Evolutionary conservation across 2,329 filamentous ascomycete genomes (phyloP).

Genomic region (Xylariaceae sp.): DNA sequence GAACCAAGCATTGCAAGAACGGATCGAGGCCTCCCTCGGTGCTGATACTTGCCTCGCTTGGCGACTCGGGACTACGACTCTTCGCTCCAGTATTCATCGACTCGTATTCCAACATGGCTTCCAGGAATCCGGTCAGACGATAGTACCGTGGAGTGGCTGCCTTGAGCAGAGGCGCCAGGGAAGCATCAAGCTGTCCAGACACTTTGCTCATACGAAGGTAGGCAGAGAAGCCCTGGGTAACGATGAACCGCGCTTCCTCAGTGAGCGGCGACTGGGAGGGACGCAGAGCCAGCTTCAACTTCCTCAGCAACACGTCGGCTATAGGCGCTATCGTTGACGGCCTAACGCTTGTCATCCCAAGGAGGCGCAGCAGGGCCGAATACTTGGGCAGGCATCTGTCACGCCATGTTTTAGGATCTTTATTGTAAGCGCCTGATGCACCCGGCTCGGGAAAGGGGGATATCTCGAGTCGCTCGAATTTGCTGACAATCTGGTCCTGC

Average conservation of each 20-base stretch:
- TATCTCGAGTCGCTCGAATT: conserved; percentile 60
- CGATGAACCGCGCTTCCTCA: conserved; percentile 65
- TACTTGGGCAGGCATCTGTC: conserved; percentile 62
- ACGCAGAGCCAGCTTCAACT: conserved; percentile 59
- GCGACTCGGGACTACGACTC: conserved; percentile 25
- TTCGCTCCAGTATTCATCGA: conserved; percentile 20
- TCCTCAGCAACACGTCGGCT: conserved; percentile 58
- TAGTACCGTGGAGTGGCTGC: conserved; percentile 62
- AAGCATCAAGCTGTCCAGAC: conserved; percentile 51
- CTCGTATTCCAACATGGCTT: conserved; percentile 56
- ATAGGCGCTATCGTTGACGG: conserved; percentile 63
- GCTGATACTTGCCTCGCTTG: conserved; percentile 34
- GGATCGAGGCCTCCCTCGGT: conserved; percentile 53
- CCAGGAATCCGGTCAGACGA: conserved; percentile 59
- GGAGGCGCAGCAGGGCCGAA: conserved; percentile 59
- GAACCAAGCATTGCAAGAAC: conserved; percentile 59
- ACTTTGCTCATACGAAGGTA: conserved; percentile 62
- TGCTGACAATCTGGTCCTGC: conserved; percentile 67
- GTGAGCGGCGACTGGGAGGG: conserved; percentile 54
- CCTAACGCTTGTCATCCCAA: conserved; percentile 57
- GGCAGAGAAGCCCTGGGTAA: conserved; percentile 68
- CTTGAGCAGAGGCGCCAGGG: conserved; percentile 60
- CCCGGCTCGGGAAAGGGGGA: conserved; percentile 61
- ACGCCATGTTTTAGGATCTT: conserved; percentile 57
- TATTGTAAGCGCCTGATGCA: conserved; percentile 45